Evolutionary conservation across 23 red algal genomes (phyloP), one percentile per base, ranked within the genome.

Genomic region (Pyropia haitanensis): DNA sequence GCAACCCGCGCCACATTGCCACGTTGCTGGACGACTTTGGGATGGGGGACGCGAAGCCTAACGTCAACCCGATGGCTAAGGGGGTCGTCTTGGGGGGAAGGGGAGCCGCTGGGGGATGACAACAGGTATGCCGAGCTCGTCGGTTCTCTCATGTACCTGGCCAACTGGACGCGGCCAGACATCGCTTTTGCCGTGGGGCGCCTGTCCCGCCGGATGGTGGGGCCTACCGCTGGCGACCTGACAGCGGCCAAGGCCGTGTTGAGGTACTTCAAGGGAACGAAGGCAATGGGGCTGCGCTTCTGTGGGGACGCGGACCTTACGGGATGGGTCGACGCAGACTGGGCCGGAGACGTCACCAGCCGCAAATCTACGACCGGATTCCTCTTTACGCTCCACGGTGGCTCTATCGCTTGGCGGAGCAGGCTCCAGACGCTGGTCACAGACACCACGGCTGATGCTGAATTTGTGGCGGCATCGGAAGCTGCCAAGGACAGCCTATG

Each of bases 381-480:
- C 19, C 26, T 15, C 16, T 55, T 69, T 57, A 0, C 27, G 53
- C 26, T 17, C 27, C 2, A 26, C 53, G 65, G 3, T 5, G 16
- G 16, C 17, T 55, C 53, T 33, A 50, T 44, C 1, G 53, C 23
- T 15, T 55, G 16, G 0, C 3, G 3, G 33, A 26, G 17, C 2
- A 56, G 53, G 19, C 1, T 55, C n/a, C 0, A 69, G 19, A 18
- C 31, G 26, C 2, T 69, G 3, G 39, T 69, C 15, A 20, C 65
- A 0, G 20, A 22, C 55, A 22, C 1, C 44, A 39, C 29, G 27
- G 33, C 3, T 18, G 34, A 69, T 3, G 30, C 65, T 17, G 2
- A 69, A 5, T 69, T 69, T 69, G 65, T 52, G 44, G 2, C 29
- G 53, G 14, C 53, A 16, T 17, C 65, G 26, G 24, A 21, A 5